Base-by-base conservation (phyloP, 2,329 filamentous ascomycete species). In the Alternaria viburni region DNA sequence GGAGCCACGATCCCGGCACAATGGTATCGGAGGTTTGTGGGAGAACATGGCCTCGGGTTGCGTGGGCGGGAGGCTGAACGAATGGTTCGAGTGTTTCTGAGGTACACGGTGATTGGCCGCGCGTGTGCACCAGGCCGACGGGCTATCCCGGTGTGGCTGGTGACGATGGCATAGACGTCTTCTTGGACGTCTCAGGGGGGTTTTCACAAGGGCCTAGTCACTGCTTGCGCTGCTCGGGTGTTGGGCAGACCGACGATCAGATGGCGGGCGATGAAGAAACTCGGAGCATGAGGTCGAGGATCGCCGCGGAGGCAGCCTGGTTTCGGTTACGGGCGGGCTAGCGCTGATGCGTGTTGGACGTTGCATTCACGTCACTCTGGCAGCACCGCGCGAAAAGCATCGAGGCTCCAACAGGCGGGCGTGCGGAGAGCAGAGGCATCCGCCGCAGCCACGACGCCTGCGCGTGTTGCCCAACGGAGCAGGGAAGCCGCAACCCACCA, bases 401-500 rank as follows among this genome's bases (percentile, higher is more conserved):
- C 59, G 47, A 54, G 51, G 26, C 41, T 61, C 26, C 45, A 59
- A 47, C 23, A 41, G 36, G 43, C 25, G 57, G 21, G 52, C 15
- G 49, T 43, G 59, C 43, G 52, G 55, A 66, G 52, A 17, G 44
- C 50, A 26, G 21, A 41, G 50, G 59, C 49, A 50, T 49, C n/a
- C 13, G 23, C 23, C 30, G 61, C 59, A n/a, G 21, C 49, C 17
- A 52, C 51, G 12, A 50, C 26, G n/a, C 54, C 30, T 36, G 47
- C 46, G 44, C 41, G 32, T 61, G 45, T 50, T 26, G 51, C 62
- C 36, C 56, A 58, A 60, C 62, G 51, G 57, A 62, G 28, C 62
- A 64, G 65, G 60, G 55, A 68, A 64, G 62, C 36, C 54, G 65
- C 65, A 49, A 50, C 55, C 36, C 54, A 56, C 56, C 51, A 57